Conservation (phyloP, 768 basidiomycete genomes). For the Termitomyces eurrhizus region DNA sequence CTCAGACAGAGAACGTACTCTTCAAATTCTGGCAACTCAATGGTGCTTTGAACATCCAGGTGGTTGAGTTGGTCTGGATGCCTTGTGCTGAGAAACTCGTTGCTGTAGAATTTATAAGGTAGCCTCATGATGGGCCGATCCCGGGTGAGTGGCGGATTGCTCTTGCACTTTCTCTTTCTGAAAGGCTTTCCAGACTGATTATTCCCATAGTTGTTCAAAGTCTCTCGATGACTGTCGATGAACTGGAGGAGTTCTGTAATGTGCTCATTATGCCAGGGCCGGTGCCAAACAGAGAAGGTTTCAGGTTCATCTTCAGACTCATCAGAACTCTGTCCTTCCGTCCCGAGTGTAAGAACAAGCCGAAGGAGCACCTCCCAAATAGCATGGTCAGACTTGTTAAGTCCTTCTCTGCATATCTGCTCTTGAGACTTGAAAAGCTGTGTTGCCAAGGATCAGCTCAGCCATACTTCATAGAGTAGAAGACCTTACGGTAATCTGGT, state of each 20-base stretch:
- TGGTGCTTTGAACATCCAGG: too few relatives aligned
- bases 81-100: too few relatives aligned
- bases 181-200: too few relatives aligned
- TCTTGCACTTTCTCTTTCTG: neutral
- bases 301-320: neutral
- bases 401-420: neutral
- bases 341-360: neutral
- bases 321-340: neutral
- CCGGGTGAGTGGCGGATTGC: neutral
- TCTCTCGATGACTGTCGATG: too few relatives aligned
- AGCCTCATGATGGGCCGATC: neutral
- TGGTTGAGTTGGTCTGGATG: too few relatives aligned
- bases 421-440: neutral
- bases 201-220: too few relatives aligned
- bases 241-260: too few relatives aligned
- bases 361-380: neutral
- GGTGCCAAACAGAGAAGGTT: neutral
- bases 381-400: neutral
- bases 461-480: neutral
- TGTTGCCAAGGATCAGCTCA: neutral
- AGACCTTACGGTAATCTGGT: neutral
- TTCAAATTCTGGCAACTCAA: too few relatives aligned
- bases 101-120: too few relatives aligned
- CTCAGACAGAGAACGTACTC: neutral
- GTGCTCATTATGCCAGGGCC: too few relatives aligned